phyloP scores from a whole-genome alignment of 2,329 filamentous ascomycete genomes.

The Aureobasidium sp. region DNA sequence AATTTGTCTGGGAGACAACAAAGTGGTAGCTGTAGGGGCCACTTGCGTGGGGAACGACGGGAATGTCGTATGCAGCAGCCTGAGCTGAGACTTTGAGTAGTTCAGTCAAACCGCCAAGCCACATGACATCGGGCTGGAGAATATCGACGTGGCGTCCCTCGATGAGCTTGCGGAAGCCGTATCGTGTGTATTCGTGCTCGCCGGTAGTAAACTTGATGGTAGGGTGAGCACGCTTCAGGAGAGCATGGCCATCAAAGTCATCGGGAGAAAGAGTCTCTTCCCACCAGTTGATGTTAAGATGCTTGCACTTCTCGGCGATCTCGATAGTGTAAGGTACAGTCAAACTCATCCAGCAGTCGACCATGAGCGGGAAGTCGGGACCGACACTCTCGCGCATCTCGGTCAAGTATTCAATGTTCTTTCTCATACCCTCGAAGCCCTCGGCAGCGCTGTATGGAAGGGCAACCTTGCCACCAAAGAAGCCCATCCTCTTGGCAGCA shows the following conservation, averaged over 20 bases:
- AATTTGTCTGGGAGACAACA: conserved; percentile 86
- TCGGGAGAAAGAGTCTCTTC: conserved; percentile 89
- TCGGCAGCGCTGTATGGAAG: conserved; percentile 86
- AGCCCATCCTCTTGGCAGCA: conserved; percentile 77
- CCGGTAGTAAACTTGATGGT: conserved; percentile 90
- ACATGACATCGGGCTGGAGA: conserved; percentile 95
- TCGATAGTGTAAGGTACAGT: conserved; percentile 92
- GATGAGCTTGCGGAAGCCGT: conserved; percentile 89
- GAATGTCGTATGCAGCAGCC: conserved; percentile 88
- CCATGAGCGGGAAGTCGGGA: conserved; percentile 85
- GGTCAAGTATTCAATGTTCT: conserved; percentile 84
- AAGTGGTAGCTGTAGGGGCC: conserved; percentile 96
- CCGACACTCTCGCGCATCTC: conserved; percentile 79
- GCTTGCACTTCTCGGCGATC: conserved; percentile 73
- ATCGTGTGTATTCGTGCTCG: conserved; percentile 91
- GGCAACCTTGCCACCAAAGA: conserved; percentile 84
- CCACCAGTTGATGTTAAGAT: conserved; percentile 93
- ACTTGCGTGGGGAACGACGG: conserved; percentile 89
- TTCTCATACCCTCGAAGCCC: conserved; percentile 70
- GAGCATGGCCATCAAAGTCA: conserved; percentile 82
- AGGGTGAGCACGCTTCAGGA: conserved; percentile 85
- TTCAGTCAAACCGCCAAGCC: conserved; percentile 89
- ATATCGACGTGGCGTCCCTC: conserved; percentile 90
- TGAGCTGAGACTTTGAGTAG: conserved; percentile 81
- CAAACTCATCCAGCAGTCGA: conserved; percentile 95